Evolutionary conservation across 169 alveolate species (phyloP), one percentile per base, ranked within the genome.

Genomic region (Cryptosporidium felis): DNA sequence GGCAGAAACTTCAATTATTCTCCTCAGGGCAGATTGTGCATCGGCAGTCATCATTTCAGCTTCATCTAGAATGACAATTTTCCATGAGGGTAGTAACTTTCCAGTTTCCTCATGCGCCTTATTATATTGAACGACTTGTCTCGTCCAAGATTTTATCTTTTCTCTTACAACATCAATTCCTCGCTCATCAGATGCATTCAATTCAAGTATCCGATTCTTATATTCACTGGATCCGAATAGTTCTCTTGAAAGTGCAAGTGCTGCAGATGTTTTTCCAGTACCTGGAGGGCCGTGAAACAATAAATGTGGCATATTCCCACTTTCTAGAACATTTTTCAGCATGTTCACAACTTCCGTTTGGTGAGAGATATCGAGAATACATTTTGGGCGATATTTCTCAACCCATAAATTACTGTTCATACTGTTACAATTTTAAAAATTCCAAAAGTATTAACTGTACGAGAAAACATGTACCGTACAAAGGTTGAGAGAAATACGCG

Each of bases 121-220:
- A 38, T 89, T 95, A 90, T 90, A 94, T 89, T 91, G 96, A 67
- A 96, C 96, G 45, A 96, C 94, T 89, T 95, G 95, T 81, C 98
- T 92, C 34, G 99, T 96, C 94, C 96, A 98, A 65, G 97, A 94
- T 90, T 97, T 97, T 28, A 98, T 96, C 82, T 96, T 95, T 80
- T 97, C 99, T 58, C 99, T 92, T 23, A 98, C 99, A 28, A 97
- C 99, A 51, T 90, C 91, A 42, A 98, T 98, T 80, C 99, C 96
- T 91, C 99, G 91, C 49, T 98, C 99, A 91, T 98, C 99, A 0
- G 99, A 97, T 2, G 99, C 99, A 90, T 98, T 98, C 23, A 98
- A 89, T 91, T 98, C 99, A 60, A 97, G 90, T 32, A 97, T 97
- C 58, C 99, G 94, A 47, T 93, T 93, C 89, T 94, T 94, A 89